A percentile compares a stretch with the other conserved stretches of the same genome.
phyloP scores from a whole-genome alignment of 768 basidiomycete species.

The Psilocybe tampanensis region DNA sequence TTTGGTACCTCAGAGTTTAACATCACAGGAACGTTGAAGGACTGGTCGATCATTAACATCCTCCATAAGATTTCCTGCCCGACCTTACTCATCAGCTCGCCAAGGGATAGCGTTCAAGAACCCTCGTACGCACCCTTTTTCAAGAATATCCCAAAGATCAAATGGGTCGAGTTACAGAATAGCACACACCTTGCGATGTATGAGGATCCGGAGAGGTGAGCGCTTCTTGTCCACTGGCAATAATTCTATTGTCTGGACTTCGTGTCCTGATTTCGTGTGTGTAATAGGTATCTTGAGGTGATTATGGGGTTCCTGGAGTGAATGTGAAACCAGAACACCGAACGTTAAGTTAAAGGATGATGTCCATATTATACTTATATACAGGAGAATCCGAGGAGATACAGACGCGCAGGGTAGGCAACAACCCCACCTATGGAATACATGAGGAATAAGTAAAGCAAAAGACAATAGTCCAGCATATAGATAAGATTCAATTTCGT shows the following conservation, averaged over 20 bases:
- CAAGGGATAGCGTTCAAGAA: constrained; percentile 23
- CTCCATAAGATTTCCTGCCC: constrained; percentile 21
- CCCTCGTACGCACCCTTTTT: constrained; percentile 18
- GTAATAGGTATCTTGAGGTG: no score
- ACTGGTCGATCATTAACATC: constrained; percentile 23
- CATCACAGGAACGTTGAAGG: constrained; percentile 23
- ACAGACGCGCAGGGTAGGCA: no score
- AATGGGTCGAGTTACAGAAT: constrained; percentile 20
- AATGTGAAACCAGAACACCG: no score
- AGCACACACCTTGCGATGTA: constrained; percentile 17
- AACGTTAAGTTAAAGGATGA: no score
- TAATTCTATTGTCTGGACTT: not conserved
- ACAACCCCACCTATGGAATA: no score
- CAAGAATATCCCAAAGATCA: constrained; percentile 16
- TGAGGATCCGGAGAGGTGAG: constrained; percentile 20
- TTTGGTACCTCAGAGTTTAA: constrained; percentile 36
- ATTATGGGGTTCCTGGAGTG: no score
- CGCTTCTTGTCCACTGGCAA: not conserved
- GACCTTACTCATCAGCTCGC: constrained; percentile 25
- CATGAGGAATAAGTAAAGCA: no score
- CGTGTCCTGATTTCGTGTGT: no score
- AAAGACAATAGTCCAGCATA: no score
- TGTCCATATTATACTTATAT: no score
- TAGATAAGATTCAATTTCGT: no score
- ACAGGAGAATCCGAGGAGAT: no score